Conservation (phyloP, 495 filamentous ascomycete species). For the Neurospora intermedia region DNA sequence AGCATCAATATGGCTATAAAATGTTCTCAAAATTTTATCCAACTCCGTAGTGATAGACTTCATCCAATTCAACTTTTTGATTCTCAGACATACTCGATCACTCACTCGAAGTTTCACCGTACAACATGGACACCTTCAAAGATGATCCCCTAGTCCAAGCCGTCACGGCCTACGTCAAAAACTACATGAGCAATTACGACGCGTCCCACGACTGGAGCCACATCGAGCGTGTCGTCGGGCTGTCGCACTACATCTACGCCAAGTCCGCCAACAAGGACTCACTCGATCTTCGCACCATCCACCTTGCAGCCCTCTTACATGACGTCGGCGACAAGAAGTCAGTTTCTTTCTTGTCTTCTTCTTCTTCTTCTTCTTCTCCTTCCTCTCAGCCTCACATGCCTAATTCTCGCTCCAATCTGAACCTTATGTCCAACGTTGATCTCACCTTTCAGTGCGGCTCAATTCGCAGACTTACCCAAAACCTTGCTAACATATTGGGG, state of each 20-base stretch:
- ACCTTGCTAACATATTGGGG: neutral
- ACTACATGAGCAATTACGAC: conserved; percentile 75
- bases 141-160: conserved; percentile 33
- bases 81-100: too few species aligned
- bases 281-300: conserved; percentile 45
- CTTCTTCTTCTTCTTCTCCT: neutral
- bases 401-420: neutral
- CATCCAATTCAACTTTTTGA: neutral
- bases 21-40: neutral
- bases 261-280: conserved; percentile 27
- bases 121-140: conserved; percentile 16
- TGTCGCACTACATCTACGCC: conserved; percentile 51
- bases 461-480: neutral
- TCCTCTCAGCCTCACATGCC: neutral
- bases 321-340: conserved; percentile 77
- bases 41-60: neutral
- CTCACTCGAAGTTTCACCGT: too few species aligned
- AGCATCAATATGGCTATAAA: neutral
- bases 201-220: conserved; percentile 78
- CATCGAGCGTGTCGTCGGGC: conserved; percentile 63
- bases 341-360: neutral
- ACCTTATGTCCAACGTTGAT: neutral
- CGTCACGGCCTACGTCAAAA: conserved; percentile 47
- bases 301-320: conserved; percentile 70
- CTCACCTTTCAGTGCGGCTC: neutral